These are phyloP conservation scores for Funneliformis mosseae DNA, from an alignment of 192 early-diverging fungal species.

Conservation along the genomic window DNA sequence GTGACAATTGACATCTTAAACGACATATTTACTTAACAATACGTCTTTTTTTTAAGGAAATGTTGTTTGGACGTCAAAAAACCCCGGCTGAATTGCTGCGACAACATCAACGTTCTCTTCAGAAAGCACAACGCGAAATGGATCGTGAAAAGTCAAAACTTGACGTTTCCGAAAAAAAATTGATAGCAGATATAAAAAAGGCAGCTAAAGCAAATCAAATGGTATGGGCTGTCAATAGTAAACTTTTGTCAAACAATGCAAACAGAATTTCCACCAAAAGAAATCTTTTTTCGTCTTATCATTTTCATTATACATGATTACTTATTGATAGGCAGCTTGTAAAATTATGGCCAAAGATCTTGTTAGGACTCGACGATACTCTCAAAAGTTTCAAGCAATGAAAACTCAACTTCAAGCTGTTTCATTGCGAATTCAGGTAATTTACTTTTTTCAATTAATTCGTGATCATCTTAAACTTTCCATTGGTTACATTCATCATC, in stretches of 20 bases:
- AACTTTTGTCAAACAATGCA: background rate
- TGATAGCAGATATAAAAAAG: conserved; percentile 92
- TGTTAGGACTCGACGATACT: conserved; percentile 88
- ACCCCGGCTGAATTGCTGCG: conserved; percentile 92
- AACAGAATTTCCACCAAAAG: too few relatives aligned
- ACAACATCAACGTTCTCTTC: conserved; percentile 86
- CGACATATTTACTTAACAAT: background rate
- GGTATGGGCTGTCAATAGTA: conserved; percentile 47
- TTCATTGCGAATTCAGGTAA: conserved; percentile 81
- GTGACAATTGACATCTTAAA: background rate
- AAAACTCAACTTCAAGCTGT: conserved; percentile 93
- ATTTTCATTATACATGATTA: conserved; percentile 3
- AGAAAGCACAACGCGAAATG: conserved; percentile 87
- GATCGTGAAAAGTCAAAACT: conserved; percentile 88
- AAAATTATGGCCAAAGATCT: conserved; percentile 99
- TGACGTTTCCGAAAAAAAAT: conserved; percentile 94
- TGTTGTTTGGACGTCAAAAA: conserved; percentile 75
- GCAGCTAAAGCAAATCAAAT: conserved; percentile 89
- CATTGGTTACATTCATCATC: background rate
- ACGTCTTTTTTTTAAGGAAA: conserved; percentile 44
- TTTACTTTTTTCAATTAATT: conserved; percentile 23
- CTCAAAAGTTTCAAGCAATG: conserved; percentile 98
- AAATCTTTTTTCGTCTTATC: background rate
- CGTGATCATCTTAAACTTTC: background rate
- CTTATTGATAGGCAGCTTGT: conserved; percentile 65